A percentile compares a stretch with the other conserved stretches of the same genome.
Evolutionary conservation across 805 yeast genomes (phyloP).

Genomic region (Spathaspora boniae): DNA sequence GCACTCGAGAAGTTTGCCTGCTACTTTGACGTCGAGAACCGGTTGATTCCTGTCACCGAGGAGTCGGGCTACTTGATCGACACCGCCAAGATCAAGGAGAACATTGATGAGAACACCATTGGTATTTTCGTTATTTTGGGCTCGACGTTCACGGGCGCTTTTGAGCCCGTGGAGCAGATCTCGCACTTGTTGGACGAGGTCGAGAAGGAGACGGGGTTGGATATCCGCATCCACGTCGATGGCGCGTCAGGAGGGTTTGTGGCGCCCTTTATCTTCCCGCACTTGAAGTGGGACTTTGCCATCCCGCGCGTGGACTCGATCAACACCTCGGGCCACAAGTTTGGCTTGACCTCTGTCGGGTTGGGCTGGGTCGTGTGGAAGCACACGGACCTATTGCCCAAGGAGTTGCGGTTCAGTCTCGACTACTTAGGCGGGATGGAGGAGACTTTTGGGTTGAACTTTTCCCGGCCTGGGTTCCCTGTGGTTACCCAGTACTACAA

Average conservation of each 20-base stretch:
- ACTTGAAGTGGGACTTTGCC: slow-evolving; percentile 80
- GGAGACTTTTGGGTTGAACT: slow-evolving; percentile 81
- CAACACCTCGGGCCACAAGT: slow-evolving; percentile 91
- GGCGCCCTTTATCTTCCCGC: slow-evolving; percentile 80
- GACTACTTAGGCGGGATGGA: slow-evolving; percentile 86
- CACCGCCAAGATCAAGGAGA: slow-evolving; percentile 51
- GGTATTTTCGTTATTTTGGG: slow-evolving; percentile 88
- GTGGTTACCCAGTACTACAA: slow-evolving; percentile 85
- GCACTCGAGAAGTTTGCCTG: slow-evolving; percentile 93
- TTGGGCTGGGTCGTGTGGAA: slow-evolving; percentile 91
- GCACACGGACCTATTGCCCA: slow-evolving; percentile 59
- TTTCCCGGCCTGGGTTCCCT: slow-evolving; percentile 90
- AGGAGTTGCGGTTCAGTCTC: slow-evolving; percentile 69
- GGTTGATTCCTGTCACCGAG: slow-evolving; percentile 64
- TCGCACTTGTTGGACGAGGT: slow-evolving; percentile 63
- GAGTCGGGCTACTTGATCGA: slow-evolving; percentile 66
- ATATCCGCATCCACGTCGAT: slow-evolving; percentile 85
- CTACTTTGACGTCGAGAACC: slow-evolving; percentile 86
- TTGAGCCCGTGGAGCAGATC: slow-evolving; percentile 69
- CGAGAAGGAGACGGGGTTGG: slow-evolving; percentile 61
- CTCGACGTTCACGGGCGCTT: slow-evolving; percentile 90
- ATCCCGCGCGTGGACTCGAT: slow-evolving; percentile 75
- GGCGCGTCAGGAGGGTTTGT: slow-evolving; percentile 91
- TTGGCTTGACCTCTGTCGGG: slow-evolving; percentile 88
- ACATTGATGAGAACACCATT: slow-evolving; percentile 86